phyloP scores from a whole-genome alignment of 345 rosid species.

The Clarkia xantiana region DNA sequence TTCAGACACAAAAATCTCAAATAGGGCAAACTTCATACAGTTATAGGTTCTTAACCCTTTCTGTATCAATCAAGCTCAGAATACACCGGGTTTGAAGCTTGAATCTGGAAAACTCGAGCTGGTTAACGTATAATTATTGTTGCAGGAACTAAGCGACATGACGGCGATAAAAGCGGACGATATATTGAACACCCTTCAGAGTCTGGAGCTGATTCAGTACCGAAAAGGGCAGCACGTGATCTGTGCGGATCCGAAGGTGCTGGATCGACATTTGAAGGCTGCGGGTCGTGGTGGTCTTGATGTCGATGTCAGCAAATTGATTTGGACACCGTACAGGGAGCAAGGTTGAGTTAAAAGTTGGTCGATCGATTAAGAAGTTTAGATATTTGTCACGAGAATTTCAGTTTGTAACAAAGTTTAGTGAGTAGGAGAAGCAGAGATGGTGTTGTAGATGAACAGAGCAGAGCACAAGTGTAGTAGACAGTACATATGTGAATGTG shows the following conservation, averaged over 20 bases:
- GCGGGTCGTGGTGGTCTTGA: constrained; percentile 97
- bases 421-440: too few relatives aligned
- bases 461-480: too few relatives aligned
- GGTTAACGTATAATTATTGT: neutral
- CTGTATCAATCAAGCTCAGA: neutral
- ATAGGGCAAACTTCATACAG: too few relatives aligned
- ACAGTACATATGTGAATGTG: too few relatives aligned
- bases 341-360: constrained; percentile 59
- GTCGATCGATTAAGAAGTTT: too few relatives aligned
- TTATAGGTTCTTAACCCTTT: too few relatives aligned
- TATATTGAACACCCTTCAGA: constrained; percentile 81
- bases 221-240: constrained; percentile 97
- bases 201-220: constrained; percentile 89
- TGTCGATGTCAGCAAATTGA: constrained; percentile 90
- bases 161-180: constrained; percentile 98
- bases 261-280: constrained; percentile 95
- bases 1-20: too few relatives aligned
- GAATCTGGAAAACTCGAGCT: constrained; percentile 1
- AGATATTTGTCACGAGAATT: too few relatives aligned
- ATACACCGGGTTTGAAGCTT: too few relatives aligned
- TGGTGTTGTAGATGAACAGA: too few relatives aligned
- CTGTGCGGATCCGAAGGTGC: constrained; percentile 92
- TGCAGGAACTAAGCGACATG: constrained; percentile 99
- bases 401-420: too few relatives aligned
- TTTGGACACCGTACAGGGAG: constrained; percentile 98